A percentile compares a stretch with the other conserved stretches of the same genome.
Evolutionary conservation across 768 basidiomycete species (phyloP).

Genomic region (Ephemerocybe angulata): DNA sequence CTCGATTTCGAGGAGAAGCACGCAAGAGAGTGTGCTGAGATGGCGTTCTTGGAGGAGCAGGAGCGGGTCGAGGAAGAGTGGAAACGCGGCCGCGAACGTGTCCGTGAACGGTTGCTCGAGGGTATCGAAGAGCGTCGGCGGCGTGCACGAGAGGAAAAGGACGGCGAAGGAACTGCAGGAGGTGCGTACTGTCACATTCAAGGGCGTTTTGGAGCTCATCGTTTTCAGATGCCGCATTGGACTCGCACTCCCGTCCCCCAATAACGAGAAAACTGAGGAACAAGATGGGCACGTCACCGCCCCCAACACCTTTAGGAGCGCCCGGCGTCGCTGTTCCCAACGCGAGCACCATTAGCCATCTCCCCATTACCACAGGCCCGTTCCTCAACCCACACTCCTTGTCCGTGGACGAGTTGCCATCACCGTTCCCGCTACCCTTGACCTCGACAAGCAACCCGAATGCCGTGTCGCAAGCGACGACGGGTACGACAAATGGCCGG

Average conservation of each 20-base stretch:
- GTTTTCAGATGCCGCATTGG: slow-evolving; percentile 63
- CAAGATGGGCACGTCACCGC: slow-evolving; percentile 74
- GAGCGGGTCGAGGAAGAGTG: slow-evolving; percentile 81
- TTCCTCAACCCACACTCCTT: slow-evolving; percentile 82
- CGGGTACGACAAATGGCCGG: slow-evolving; percentile 34
- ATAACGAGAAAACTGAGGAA: slow-evolving; percentile 83
- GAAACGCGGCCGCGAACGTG: slow-evolving; percentile 67
- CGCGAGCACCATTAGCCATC: slow-evolving; percentile 30
- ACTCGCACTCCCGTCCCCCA: slow-evolving; percentile 73
- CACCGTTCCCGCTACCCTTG: slow-evolving; percentile 44
- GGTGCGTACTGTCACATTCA: slow-evolving; percentile 38
- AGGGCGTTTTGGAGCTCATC: slow-evolving; percentile 6
- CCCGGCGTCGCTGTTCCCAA: slow-evolving; percentile 40
- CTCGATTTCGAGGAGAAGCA: slow-evolving; percentile 65
- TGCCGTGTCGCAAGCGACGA: slow-evolving; percentile 13
- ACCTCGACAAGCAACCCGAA: slow-evolving; percentile 19
- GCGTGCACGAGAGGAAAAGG: slow-evolving; percentile 82
- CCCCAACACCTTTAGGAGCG: slow-evolving; percentile 62
- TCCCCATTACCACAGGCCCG: slow-evolving; percentile 65
- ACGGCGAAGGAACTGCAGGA: slow-evolving; percentile 77
- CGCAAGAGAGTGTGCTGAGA: slow-evolving; percentile 61
- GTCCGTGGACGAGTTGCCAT: slow-evolving; percentile 81
- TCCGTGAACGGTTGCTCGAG: slow-evolving; percentile 74
- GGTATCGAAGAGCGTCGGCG: slow-evolving; percentile 80
- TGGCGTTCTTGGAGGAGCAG: slow-evolving; percentile 74